These are phyloP conservation scores for Talaromyces piceae DNA, from an alignment of 2,329 filamentous ascomycete species.

Conservation along the genomic window DNA sequence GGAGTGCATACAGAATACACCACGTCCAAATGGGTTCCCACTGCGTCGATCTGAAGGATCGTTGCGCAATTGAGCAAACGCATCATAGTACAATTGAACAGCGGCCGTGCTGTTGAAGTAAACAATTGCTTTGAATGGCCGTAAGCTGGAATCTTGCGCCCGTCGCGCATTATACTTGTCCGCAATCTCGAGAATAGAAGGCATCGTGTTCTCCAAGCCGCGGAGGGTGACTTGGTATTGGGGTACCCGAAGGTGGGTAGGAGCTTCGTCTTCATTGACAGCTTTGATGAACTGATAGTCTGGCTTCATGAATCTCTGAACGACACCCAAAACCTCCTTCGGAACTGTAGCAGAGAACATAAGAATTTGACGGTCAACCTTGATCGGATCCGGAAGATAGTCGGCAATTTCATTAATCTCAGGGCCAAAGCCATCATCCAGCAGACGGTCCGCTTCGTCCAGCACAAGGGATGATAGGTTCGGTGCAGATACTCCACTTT, in stretches of 20 bases:
- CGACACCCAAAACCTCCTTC: slow-evolving; percentile 70
- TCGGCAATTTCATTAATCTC: slow-evolving; percentile 56
- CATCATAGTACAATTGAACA: slow-evolving; percentile 56
- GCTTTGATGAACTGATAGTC: slow-evolving; percentile 87
- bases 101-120: slow-evolving; percentile 77
- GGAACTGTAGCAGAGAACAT: slow-evolving; percentile 95
- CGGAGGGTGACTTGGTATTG: slow-evolving; percentile 64
- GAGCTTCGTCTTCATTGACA: slow-evolving; percentile 70
- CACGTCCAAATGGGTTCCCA: slow-evolving; percentile 24
- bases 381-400: slow-evolving; percentile 54
- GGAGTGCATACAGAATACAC: slow-evolving; percentile 64
- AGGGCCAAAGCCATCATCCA: slow-evolving; percentile 60
- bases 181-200: slow-evolving; percentile 69
- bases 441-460: slow-evolving; percentile 60
- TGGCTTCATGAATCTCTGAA: slow-evolving; percentile 68
- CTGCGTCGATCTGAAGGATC: slow-evolving; percentile 24
- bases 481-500: slow-evolving; percentile 56
- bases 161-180: slow-evolving; percentile 48
- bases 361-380: slow-evolving; percentile 75
- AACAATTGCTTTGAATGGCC: slow-evolving; percentile 90
- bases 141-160: slow-evolving; percentile 30
- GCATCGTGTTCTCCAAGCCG: slow-evolving; percentile 68
- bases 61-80: slow-evolving; percentile 48
- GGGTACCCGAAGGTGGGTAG: slow-evolving; percentile 77
- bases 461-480: slow-evolving; percentile 54